Evolutionary conservation across 2,329 filamentous ascomycete species (phyloP).

Genomic region (Arthrinium phaeospermum): DNA sequence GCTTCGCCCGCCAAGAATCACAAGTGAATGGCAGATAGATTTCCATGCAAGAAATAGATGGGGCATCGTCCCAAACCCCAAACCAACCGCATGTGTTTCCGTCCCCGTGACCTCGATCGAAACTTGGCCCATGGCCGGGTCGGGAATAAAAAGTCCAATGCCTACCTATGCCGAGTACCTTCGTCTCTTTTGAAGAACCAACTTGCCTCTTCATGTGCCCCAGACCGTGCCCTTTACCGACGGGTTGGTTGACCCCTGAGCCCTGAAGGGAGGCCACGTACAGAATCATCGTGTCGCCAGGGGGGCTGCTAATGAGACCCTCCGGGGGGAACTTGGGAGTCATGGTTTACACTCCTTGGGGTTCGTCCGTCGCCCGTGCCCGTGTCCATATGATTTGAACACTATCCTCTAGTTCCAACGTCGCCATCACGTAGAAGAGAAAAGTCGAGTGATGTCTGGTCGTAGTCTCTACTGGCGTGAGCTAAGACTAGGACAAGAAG

Average conservation of each 20-base stretch:
- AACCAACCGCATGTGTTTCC: constrained; percentile 7
- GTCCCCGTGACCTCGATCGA: not conserved
- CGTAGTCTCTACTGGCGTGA: not conserved
- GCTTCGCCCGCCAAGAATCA: no score
- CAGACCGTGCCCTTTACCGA: not conserved
- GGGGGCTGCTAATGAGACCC: not conserved
- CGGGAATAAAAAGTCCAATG: not conserved
- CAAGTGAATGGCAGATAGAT: not conserved
- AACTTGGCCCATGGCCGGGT: not conserved
- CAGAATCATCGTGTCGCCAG: not conserved
- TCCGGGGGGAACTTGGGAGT: not conserved
- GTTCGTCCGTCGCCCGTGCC: not conserved
- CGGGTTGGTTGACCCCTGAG: not conserved
- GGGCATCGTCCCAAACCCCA: not conserved
- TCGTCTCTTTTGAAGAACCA: not conserved
- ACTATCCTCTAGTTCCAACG: not conserved
- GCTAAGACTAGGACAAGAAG: not conserved
- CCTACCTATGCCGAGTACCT: not conserved
- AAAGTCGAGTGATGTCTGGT: not conserved
- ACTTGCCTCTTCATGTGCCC: not conserved
- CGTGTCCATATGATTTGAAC: not conserved
- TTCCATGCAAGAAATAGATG: constrained; percentile 1
- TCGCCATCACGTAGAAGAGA: not conserved
- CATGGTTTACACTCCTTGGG: not conserved
- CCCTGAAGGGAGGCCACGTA: not conserved